Evolutionary conservation across 257 asterid species (phyloP).

Genomic region (Thymus mandschuricus): DNA sequence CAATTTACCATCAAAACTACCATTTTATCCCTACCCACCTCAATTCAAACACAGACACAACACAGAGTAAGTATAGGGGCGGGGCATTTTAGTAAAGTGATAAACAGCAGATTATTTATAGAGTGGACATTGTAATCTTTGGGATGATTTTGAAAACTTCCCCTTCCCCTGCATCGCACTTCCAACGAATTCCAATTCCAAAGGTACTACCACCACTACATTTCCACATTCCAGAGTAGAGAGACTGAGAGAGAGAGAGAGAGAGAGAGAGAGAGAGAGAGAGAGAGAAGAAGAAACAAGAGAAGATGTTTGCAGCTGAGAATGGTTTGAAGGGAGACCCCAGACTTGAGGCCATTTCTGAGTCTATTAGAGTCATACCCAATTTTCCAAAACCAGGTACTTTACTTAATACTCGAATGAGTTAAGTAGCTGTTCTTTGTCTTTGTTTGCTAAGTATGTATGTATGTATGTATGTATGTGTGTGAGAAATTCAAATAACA

Average conservation of each 20-base stretch:
- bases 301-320: constrained; percentile 71
- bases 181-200: background rate
- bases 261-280: background rate
- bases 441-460: too few species aligned
- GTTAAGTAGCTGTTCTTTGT: too few species aligned
- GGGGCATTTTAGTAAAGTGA: constrained; percentile 16
- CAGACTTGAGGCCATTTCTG: constrained; percentile 65
- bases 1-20: constrained; percentile 41
- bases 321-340: constrained; percentile 84
- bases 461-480: too few species aligned
- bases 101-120: constrained; percentile 1
- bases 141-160: constrained; percentile 24
- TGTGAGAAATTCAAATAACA: background rate
- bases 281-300: background rate
- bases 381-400: constrained; percentile 89
- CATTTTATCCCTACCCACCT: constrained; percentile 38
- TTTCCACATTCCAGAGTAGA: too few species aligned
- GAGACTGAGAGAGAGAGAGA: background rate
- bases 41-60: constrained; percentile 15
- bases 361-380: constrained; percentile 80
- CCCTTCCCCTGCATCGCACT: constrained; percentile 8
- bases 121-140: constrained; percentile 10
- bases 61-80: background rate
- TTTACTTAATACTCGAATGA: background rate
- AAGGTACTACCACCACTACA: background rate